Conservation (phyloP, 495 filamentous ascomycete species). For the Pyrenula aspistea region DNA sequence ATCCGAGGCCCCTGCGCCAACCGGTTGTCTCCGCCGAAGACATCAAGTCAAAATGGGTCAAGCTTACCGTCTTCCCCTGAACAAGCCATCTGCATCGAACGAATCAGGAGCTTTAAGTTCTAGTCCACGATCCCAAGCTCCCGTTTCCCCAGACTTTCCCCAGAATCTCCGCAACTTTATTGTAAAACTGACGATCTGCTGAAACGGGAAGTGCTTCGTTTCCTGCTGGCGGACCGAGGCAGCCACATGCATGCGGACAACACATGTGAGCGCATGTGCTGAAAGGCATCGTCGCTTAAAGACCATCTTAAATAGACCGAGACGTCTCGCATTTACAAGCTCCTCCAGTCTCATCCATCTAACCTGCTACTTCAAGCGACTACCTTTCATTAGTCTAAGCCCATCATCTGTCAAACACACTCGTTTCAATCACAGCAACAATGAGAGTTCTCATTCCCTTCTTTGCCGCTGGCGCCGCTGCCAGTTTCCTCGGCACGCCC, state of each 20-base stretch:
- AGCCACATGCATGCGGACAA: neutral
- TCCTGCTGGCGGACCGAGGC: neutral
- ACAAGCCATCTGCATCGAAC: neutral
- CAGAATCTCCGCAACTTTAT: neutral
- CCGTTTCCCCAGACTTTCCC: neutral
- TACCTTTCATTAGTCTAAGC: neutral
- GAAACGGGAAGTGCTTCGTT: neutral
- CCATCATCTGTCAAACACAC: neutral
- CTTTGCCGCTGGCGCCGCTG: neutral
- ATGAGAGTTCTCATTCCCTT: neutral
- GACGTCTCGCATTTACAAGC: neutral
- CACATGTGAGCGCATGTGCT: neutral
- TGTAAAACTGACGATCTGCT: neutral
- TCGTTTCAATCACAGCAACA: neutral
- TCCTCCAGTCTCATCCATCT: neutral
- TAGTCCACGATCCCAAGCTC: neutral
- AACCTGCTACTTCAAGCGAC: neutral
- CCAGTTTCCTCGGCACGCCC: neutral
- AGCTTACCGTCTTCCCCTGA: neutral
- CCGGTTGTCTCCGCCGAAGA: no score
- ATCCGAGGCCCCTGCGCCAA: no score
- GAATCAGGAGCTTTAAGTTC: neutral
- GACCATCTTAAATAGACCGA: neutral
- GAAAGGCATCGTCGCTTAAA: neutral
- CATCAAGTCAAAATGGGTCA: no score